Evolutionary conservation across 2,329 filamentous ascomycete species (phyloP), one percentile per base, ranked within the genome.

Genomic region (Sclerotinia glacialis): DNA sequence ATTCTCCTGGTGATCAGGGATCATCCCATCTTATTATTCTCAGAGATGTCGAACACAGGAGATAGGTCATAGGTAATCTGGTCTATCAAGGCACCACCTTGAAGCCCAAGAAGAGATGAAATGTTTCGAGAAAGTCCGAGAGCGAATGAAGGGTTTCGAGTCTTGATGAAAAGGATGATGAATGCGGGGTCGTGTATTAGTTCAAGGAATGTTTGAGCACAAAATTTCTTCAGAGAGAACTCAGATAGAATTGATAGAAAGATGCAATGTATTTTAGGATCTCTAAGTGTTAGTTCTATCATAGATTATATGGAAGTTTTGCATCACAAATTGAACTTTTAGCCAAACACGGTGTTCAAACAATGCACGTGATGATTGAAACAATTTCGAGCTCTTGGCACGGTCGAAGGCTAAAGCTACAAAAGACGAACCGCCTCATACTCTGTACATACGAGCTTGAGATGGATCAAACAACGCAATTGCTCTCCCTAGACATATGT

Each of bases 71-170:
- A 9, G 4, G 28, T 21, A 31, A 47, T 60, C 0, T 2, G 14
- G 34, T 26, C 11, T 28, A 23, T 16, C 28, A 14, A 47, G 44
- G 9, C 11, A 12, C 44, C 12, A 31, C 8, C 44, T 60, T 49
- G 44, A 50, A n/a, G 21, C 40, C 14, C 11, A 37, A 23, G 21
- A 23, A 40, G 21, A 16, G 21, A 37, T 8, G 9, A 40, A 16
- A 23, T 14, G 21, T 37, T 37, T 55, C 16, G 31, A 55, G 21
- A 55, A 54, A 55, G 21, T 61, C 58, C 44, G 58, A 49, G 44
- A 49, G 58, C 31, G 1, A 47, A n/a, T 5, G n/a, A 50, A 26
- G 31, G 12, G 28, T 60, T 61, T 49, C 42, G 31, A 49, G n/a
- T 37, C n/a, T 49, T 7, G 31, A 49, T 26, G 37, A 14, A 34